These are phyloP conservation scores for Venturia carpophila DNA, from an alignment of 2,329 filamentous ascomycete genomes.

Conservation along the genomic window DNA sequence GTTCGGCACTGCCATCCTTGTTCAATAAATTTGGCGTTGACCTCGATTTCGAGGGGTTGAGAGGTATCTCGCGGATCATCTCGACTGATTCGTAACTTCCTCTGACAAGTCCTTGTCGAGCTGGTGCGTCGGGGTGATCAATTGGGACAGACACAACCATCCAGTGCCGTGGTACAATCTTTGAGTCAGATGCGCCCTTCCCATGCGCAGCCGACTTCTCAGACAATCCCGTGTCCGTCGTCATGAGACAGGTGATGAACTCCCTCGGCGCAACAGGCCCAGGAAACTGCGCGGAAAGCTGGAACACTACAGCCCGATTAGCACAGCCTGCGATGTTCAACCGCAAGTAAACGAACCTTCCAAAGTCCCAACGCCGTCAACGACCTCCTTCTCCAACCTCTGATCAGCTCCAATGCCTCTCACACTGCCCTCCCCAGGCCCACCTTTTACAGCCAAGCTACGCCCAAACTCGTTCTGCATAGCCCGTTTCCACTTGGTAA, in stretches of 20 bases:
- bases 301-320: constrained; percentile 54
- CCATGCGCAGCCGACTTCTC: constrained; percentile 34
- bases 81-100: constrained; percentile 90
- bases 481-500: constrained; percentile 68
- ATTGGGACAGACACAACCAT: constrained; percentile 86
- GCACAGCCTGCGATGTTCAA: neutral
- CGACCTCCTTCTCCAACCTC: constrained; percentile 55
- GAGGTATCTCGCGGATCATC: constrained; percentile 73
- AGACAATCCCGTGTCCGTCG: constrained; percentile 48
- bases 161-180: constrained; percentile 57
- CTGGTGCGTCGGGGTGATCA: constrained; percentile 63
- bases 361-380: constrained; percentile 53
- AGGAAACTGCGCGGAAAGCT: constrained; percentile 82
- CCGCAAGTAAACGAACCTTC: constrained; percentile 44
- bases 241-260: constrained; percentile 73
- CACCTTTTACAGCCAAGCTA: constrained; percentile 61
- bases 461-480: constrained; percentile 73
- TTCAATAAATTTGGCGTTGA: constrained; percentile 27
- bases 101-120: constrained; percentile 65
- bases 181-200: constrained; percentile 21
- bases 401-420: constrained; percentile 79
- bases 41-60: constrained; percentile 35
- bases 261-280: constrained; percentile 82
- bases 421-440: constrained; percentile 65
- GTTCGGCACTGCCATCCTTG: constrained; percentile 21